These are phyloP conservation scores for Colletotrichum kahawae DNA, from an alignment of 2,329 filamentous ascomycete species.

Conservation along the genomic window DNA sequence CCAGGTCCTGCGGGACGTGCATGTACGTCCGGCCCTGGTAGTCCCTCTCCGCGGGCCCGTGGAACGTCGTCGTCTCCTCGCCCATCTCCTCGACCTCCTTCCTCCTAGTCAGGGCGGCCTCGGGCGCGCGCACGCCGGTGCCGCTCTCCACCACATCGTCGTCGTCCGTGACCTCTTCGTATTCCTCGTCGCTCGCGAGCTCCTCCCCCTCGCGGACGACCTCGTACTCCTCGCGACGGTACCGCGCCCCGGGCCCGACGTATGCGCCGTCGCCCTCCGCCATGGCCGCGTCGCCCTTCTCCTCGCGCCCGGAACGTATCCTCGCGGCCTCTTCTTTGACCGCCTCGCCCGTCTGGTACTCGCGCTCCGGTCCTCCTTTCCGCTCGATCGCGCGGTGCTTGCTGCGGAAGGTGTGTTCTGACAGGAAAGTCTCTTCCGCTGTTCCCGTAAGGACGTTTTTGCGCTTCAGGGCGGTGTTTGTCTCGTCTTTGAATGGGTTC, in stretches of 20 bases:
- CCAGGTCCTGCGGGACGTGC: conserved; percentile 92
- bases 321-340: conserved; percentile 74
- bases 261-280: conserved; percentile 89
- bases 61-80: conserved; percentile 85
- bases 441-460: conserved; percentile 86
- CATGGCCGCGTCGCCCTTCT: conserved; percentile 82
- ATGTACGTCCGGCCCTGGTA: conserved; percentile 97
- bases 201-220: conserved; percentile 76
- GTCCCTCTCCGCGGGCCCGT: conserved; percentile 82
- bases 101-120: conserved; percentile 56
- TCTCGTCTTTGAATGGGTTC: conserved; percentile 76
- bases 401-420: conserved; percentile 86
- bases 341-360: conserved; percentile 58
- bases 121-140: conserved; percentile 62
- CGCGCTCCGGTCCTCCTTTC: conserved; percentile 60
- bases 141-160: conserved; percentile 72
- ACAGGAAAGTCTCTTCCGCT: conserved; percentile 87
- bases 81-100: conserved; percentile 65
- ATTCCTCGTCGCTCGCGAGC: conserved; percentile 79
- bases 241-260: conserved; percentile 92
- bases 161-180: conserved; percentile 75
- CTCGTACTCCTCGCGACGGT: conserved; percentile 74
- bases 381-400: conserved; percentile 86
- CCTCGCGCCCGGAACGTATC: conserved; percentile 77
- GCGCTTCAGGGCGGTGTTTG: conserved; percentile 66